Base-by-base conservation (phyloP, 2,329 filamentous ascomycete species). In the Xylaria hypoxylon region DNA sequence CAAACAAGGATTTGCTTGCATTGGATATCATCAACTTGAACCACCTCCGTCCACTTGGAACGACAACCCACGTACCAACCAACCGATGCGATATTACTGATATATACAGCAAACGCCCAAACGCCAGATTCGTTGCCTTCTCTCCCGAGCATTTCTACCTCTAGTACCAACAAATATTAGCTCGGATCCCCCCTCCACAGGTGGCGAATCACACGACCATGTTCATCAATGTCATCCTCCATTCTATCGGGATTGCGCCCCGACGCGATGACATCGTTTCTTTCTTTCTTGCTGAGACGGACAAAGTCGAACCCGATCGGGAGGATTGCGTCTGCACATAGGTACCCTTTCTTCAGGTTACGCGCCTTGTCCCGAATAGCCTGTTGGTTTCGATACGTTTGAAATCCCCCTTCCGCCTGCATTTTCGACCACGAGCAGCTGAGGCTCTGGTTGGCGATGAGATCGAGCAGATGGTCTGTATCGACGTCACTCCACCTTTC, bases 281-380 rank as follows among this genome's bases (percentile, higher is more conserved):
- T 76, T 74, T 88, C 85, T 76, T 88, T 88, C 67, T 77, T 77
- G 17, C 84, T 79, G 15, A 88, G 78, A 11, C 78, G 75, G 17
- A 88, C 82, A 4, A 77, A 73, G 68, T 88, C 84, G 65, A 88
- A 88, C 5, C 80, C 78, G 0, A 77, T 75, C 1, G 85, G 84
- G 3, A 88, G 76, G 10, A 77, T 42, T 2, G 64, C 67, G 71
- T 87, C 84, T 2, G 77, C 74, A 57, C 80, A 80, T 17, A 88
- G 77, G 51, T 84, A 80, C 35, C 84, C 81, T 40, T 85, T 83
- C 77, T 88, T 88, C 61, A 87, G 69, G 62, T 86, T 83, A 56
- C 86, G 83, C n/a, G 86, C 86, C 76, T 85, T 86, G 79, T 88
- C 86, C 6, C 86, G 85, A 63, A 86, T 80, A 4, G 84, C 83